Base-by-base conservation (phyloP, 2,329 filamentous ascomycete genomes). In the Colletotrichum sp. region DNA sequence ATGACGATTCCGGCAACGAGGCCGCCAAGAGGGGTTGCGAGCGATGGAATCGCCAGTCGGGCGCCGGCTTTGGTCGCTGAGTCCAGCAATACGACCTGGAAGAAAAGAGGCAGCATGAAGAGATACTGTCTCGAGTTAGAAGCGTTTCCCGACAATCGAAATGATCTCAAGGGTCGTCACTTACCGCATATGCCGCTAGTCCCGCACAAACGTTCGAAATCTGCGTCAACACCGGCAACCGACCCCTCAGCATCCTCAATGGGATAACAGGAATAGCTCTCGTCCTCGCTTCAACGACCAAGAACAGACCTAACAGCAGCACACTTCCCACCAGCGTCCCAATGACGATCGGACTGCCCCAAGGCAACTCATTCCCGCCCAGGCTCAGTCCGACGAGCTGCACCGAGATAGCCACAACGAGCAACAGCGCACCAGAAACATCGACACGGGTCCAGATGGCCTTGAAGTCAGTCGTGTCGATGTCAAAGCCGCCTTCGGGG, bases 31-130 rank as follows among this genome's bases (percentile, higher is more conserved):
- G 91, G 91, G 0, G 89, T 89, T 0, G 90, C 91, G 12, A 94
- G 80, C 0, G 92, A 93, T 2, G 93, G 91, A 2, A 92, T 89
- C 0, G 92, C 89, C 8, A 95, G 89, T 2, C 93, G 89, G 7
- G 92, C 88, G 1, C 93, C 93, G 1, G 93, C 93, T 16, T 88
- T 87, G 0, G 92, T 92, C 0, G 93, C 90, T 0, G 91, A 91
- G 75, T 94, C 92, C 3, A 91, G 83, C 4, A 93, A 87, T 8
- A 94, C 91, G 0, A 91, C 91, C 78, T 94, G 92, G 80, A 94
- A 95, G 84, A 93, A 94, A 7, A 95, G 85, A 0, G 93, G 93
- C 1, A 93, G 88, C 80, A 93, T 93, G 84, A 95, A 94, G 18
- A 94, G 85, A 78, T 94, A 91, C 87, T 90, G 28, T 6, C 28